Conservation (phyloP, 176 grass and related monocot genomes). For the Oryza glaberrima region DNA sequence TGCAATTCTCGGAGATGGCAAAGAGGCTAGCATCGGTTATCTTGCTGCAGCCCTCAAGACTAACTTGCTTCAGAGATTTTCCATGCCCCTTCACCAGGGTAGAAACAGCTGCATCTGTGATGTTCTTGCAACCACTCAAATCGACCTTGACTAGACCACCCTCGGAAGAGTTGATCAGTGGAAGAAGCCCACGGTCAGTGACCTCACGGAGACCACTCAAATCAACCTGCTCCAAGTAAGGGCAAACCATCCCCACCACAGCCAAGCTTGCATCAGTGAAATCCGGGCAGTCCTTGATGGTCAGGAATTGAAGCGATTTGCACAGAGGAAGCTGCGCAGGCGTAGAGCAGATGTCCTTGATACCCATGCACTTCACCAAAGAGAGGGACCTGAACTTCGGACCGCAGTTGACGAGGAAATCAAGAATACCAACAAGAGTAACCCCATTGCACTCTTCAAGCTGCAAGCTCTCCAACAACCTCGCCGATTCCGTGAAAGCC, state of each 20-base stretch:
- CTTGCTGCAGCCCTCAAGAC: conserved; percentile 86
- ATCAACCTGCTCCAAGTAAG: conserved; percentile 79
- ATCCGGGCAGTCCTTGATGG: conserved; percentile 77
- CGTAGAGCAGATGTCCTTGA: conserved; percentile 63
- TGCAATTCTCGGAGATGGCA: conserved; percentile 63
- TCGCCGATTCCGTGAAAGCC: conserved; percentile 61
- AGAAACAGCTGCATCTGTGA: conserved; percentile 72
- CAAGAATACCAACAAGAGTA: conserved; percentile 76
- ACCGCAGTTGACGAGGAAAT: conserved; percentile 66
- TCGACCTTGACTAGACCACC: conserved; percentile 74
- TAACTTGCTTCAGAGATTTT: conserved; percentile 73
- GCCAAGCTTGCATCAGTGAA: conserved; percentile 89
- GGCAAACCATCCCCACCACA: conserved; percentile 78
- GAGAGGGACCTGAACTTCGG: conserved; percentile 65
- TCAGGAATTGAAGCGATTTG: conserved; percentile 67
- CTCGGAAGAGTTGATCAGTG: conserved; percentile 62
- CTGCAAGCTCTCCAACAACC: conserved; percentile 63
- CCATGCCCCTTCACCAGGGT: conserved; percentile 78
- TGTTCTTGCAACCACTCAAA: conserved; percentile 74
- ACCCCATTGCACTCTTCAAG: conserved; percentile 81
- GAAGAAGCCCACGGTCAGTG: conserved; percentile 71
- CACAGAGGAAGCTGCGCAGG: conserved; percentile 70
- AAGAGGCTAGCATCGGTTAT: conserved; percentile 78
- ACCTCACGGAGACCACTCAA: conserved; percentile 69
- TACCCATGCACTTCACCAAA: conserved; percentile 87